Conservation (phyloP, 2,329 filamentous ascomycete species). For the Fusarium floridanum region DNA sequence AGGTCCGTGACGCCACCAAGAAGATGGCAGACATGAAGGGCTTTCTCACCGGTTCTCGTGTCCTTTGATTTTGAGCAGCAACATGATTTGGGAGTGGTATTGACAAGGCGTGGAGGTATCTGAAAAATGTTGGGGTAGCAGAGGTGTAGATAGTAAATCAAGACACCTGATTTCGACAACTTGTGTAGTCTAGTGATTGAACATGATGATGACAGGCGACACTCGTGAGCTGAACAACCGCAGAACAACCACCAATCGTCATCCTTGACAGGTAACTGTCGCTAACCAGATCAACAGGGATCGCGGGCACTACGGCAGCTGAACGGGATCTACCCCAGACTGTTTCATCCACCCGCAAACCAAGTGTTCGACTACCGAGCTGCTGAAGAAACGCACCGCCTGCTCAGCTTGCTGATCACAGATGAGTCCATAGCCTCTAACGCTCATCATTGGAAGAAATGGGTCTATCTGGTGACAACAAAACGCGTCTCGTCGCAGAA, state of each 20-base stretch:
- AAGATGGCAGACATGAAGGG: constrained; percentile 18
- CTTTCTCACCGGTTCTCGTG: constrained; percentile 6
- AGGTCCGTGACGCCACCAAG: neutral
- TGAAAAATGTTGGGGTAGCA: neutral
- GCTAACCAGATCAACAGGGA: neutral
- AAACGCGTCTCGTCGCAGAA: constrained; percentile 5
- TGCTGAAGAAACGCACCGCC: neutral
- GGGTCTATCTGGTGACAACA: neutral
- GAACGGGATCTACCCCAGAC: constrained; percentile 12
- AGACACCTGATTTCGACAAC: neutral
- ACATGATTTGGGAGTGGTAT: neutral
- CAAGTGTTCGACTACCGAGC: neutral
- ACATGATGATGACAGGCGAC: neutral
- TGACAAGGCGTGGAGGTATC: neutral
- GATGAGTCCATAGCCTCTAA: fast-evolving
- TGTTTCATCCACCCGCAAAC: constrained; percentile 6
- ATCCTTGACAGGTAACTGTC: neutral
- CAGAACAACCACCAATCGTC: neutral
- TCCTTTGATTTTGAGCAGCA: neutral
- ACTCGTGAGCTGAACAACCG: neutral
- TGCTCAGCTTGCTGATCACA: neutral
- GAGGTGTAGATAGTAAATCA: neutral
- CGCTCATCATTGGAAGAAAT: neutral
- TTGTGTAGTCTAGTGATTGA: neutral
- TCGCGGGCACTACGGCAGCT: constrained; percentile 5